These are phyloP conservation scores for Penicillium manginii DNA, from an alignment of 495 filamentous ascomycete genomes.

Conservation along the genomic window DNA sequence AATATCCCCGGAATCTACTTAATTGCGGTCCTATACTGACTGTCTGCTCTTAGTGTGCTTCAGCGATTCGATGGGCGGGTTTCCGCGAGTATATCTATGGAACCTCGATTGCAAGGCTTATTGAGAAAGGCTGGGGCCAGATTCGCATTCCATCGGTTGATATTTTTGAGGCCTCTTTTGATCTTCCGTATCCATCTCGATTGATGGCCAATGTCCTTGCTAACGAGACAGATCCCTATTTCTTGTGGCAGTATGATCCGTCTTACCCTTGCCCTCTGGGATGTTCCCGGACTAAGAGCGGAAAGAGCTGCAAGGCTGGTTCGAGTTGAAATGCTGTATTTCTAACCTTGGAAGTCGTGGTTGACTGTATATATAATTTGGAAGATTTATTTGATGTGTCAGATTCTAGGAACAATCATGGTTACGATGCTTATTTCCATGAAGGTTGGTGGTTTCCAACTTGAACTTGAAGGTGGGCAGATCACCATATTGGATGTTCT, in stretches of 20 bases:
- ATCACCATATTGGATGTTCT: too few relatives aligned
- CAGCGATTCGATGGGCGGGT: constrained; percentile 57
- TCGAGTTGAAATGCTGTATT: too few relatives aligned
- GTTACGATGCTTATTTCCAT: too few relatives aligned
- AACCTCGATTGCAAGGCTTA: constrained; percentile 45
- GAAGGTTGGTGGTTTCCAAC: too few relatives aligned
- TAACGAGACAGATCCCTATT: constrained; percentile 56
- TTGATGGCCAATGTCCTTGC: constrained; percentile 47
- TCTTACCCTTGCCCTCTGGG: constrained; percentile 47
- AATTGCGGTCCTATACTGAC: too few relatives aligned
- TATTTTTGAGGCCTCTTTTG: constrained; percentile 47
- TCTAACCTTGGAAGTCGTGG: too few relatives aligned
- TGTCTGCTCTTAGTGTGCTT: constrained; percentile 44
- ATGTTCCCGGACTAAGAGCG: constrained; percentile 24
- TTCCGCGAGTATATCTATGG: constrained; percentile 59
- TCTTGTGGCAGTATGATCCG: constrained; percentile 56
- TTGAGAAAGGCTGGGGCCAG: constrained; percentile 53
- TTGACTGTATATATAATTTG: too few relatives aligned
- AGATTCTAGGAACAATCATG: too few relatives aligned
- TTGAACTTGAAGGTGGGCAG: too few relatives aligned
- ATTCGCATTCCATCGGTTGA: constrained; percentile 50
- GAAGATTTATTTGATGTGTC: too few relatives aligned
- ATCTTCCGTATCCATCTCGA: constrained; percentile 34
- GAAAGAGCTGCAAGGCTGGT: too few relatives aligned
- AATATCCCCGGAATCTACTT: neutral